Conservation (phyloP, 345 rosid species). For the Rhizophora mangle region DNA sequence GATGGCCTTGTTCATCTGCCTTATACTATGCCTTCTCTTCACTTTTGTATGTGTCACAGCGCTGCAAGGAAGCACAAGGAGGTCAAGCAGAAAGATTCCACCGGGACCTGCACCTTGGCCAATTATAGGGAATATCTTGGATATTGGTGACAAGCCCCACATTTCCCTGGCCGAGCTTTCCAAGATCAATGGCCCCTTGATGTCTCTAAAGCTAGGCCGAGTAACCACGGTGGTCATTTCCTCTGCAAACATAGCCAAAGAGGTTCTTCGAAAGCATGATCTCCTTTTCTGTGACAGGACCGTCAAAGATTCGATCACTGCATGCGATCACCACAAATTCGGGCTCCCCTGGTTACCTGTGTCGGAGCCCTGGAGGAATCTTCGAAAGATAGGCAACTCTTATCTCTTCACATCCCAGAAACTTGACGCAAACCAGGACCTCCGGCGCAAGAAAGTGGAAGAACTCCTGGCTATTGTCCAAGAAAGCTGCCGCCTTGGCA, state of each 20-base stretch:
- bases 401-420: slow-evolving; percentile 25
- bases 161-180: slow-evolving; percentile 36
- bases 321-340: slow-evolving; percentile 9
- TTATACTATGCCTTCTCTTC: background rate
- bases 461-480: slow-evolving; percentile 18
- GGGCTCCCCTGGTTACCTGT: slow-evolving; percentile 15
- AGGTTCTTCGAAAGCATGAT: slow-evolving; percentile 34
- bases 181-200: slow-evolving; percentile 33
- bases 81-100: slow-evolving; percentile 20
- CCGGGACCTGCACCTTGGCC: slow-evolving; percentile 36
- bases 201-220: slow-evolving; percentile 35
- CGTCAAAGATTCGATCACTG: slow-evolving; percentile 2
- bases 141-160: slow-evolving; percentile 34
- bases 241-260: slow-evolving; percentile 28
- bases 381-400: slow-evolving; percentile 28
- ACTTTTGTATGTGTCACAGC: background rate
- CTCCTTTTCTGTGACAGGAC: slow-evolving; percentile 19
- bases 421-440: slow-evolving; percentile 26
- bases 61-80: background rate
- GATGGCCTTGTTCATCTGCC: background rate
- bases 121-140: slow-evolving; percentile 17
- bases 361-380: slow-evolving; percentile 22
- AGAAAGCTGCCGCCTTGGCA: slow-evolving; percentile 17
- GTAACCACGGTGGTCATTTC: slow-evolving; percentile 31
- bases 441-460: slow-evolving; percentile 21